A percentile compares a stretch with the other conserved stretches of the same genome.
phyloP scores from a whole-genome alignment of 2,329 filamentous ascomycete genomes.

The Aspergillus calidoustus region DNA sequence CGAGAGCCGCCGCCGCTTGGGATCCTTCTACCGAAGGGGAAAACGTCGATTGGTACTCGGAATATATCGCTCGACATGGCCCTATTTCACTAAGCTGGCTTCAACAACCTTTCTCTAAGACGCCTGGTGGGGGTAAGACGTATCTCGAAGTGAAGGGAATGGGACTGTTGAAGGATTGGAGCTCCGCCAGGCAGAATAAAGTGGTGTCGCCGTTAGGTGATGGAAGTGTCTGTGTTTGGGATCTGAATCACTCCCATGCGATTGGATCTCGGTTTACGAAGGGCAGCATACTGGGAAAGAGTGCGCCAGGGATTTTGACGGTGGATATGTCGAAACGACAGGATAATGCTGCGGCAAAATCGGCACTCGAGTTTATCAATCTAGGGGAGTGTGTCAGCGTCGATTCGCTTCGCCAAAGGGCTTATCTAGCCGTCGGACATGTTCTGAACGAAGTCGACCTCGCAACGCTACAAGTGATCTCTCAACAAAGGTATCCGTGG shows the following conservation, averaged over 20 bases:
- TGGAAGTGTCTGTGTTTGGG: constrained; percentile 86
- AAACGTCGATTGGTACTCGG: constrained; percentile 80
- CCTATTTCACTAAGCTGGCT: constrained; percentile 78
- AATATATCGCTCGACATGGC: constrained; percentile 82
- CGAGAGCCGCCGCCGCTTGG: constrained; percentile 68
- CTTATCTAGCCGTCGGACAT: constrained; percentile 80
- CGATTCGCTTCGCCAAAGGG: constrained; percentile 68
- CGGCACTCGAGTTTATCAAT: constrained; percentile 43
- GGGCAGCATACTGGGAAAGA: constrained; percentile 66
- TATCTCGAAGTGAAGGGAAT: constrained; percentile 72
- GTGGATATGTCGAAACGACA: constrained; percentile 69
- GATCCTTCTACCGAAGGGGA: constrained; percentile 77
- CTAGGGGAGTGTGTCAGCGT: constrained; percentile 84
- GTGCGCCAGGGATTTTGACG: constrained; percentile 69
- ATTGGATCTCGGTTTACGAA: constrained; percentile 47
- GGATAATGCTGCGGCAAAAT: constrained; percentile 31
- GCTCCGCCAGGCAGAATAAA: constrained; percentile 58
- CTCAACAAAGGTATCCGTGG: constrained; percentile 75
- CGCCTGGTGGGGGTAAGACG: constrained; percentile 43
- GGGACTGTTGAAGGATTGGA: constrained; percentile 65
- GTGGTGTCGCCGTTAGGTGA: constrained; percentile 82
- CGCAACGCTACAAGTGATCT: constrained; percentile 69
- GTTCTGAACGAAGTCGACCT: constrained; percentile 82
- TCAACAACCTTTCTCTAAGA: constrained; percentile 57
- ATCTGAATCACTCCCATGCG: constrained; percentile 58